Evolutionary conservation across 768 basidiomycete genomes (phyloP).

Genomic region (Pulveroboletus frians): DNA sequence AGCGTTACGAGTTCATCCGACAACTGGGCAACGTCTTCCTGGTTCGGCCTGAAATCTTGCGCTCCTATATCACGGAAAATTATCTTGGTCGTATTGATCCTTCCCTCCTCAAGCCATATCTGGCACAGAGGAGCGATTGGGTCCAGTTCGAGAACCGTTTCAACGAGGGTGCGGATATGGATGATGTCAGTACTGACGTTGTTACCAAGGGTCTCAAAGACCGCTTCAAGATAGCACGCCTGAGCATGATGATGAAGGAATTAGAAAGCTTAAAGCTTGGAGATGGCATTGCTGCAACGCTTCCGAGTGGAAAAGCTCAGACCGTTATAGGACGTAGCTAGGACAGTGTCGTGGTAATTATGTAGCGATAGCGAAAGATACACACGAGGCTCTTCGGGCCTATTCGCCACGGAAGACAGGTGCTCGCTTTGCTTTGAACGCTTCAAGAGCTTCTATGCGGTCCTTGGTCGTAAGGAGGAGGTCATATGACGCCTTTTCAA

Average conservation of each 20-base stretch:
- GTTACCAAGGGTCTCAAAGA: constrained; percentile 48
- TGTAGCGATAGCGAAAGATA: neutral
- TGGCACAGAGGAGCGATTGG: constrained; percentile 89
- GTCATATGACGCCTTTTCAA: constrained; percentile 84
- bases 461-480: constrained; percentile 69
- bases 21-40: constrained; percentile 97
- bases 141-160: constrained; percentile 78
- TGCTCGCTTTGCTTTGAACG: constrained; percentile 78
- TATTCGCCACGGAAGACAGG: constrained; percentile 82
- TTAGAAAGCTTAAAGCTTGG: constrained; percentile 60
- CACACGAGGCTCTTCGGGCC: neutral
- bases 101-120: constrained; percentile 81
- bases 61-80: constrained; percentile 91
- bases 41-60: constrained; percentile 90
- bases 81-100: constrained; percentile 91
- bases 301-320: constrained; percentile 54
- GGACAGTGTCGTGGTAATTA: constrained; percentile 14
- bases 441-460: constrained; percentile 75
- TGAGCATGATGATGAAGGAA: constrained; percentile 87
- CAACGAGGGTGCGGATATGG: constrained; percentile 49
- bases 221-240: constrained; percentile 56
- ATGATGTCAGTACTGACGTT: constrained; percentile 38
- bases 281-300: constrained; percentile 55
- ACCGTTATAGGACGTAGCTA: constrained; percentile 43
- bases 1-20: constrained; percentile 96